A percentile compares a stretch with the other conserved stretches of the same genome.
Evolutionary conservation across 192 early-diverging fungal genomes (phyloP).

Genomic region (Kappamyces sp.): DNA sequence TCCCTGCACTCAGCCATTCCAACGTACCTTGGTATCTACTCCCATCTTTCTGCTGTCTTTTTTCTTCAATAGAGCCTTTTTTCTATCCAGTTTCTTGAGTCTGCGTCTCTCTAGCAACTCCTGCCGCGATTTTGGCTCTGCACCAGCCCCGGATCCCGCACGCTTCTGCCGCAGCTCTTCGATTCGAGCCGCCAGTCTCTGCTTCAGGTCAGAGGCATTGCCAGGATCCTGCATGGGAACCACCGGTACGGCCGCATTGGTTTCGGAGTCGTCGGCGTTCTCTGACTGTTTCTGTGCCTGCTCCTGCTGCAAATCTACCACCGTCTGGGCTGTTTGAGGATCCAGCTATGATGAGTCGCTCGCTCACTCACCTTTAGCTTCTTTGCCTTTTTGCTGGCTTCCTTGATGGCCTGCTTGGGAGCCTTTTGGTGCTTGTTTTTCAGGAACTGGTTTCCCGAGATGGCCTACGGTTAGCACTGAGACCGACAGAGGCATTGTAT

Average conservation of each 20-base stretch:
- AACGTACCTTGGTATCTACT: conserved; percentile 11
- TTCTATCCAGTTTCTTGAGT: conserved; percentile 2
- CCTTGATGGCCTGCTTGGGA: conserved; percentile 72
- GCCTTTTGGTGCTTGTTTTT: conserved; percentile 80
- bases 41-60: conserved; percentile 5
- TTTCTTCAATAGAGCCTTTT: background rate
- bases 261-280: conserved; percentile 2
- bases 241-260: background rate
- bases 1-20: conserved; percentile 12
- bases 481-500: background rate
- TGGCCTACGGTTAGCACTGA: background rate
- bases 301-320: conserved; percentile 5
- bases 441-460: conserved; percentile 25
- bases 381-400: conserved; percentile 75
- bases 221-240: conserved; percentile 5
- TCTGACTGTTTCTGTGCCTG: background rate
- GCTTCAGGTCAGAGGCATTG: conserved; percentile 40
- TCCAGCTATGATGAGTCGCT: conserved; percentile 29
- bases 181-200: conserved; percentile 61
- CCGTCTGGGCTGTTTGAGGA: conserved; percentile 4
- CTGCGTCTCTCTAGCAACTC: conserved; percentile 9
- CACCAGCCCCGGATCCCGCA: conserved; percentile 42
- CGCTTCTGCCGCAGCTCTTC: conserved; percentile 54
- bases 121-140: conserved; percentile 12
- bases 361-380: conserved; percentile 49